These are phyloP conservation scores for Apiospora malaysiana DNA, from an alignment of 2,329 filamentous ascomycete genomes.

Conservation along the genomic window DNA sequence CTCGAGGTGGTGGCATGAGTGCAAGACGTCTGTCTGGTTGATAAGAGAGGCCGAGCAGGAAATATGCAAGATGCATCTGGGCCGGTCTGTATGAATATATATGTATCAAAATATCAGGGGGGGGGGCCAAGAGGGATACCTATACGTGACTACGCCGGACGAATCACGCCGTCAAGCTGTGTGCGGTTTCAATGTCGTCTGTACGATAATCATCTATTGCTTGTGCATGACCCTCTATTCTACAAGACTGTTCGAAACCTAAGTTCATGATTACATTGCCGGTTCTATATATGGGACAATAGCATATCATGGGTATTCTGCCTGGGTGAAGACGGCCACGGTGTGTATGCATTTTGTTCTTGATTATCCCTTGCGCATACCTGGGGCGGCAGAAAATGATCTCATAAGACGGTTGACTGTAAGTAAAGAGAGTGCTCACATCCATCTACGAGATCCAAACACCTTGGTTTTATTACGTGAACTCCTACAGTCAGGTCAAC, in stretches of 20 bases:
- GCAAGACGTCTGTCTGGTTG: neutral
- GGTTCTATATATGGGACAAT: neutral
- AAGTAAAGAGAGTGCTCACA: neutral
- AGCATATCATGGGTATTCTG: neutral
- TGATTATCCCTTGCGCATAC: too few relatives aligned
- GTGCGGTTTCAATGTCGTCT: neutral
- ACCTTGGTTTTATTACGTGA: neutral
- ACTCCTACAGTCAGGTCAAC: neutral
- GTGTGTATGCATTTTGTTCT: neutral
- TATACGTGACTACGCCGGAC: neutral
- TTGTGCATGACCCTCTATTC: neutral
- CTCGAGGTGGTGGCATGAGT: slow-evolving; percentile 70
- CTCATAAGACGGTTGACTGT: neutral
- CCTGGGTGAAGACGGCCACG: neutral
- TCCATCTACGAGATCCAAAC: neutral
- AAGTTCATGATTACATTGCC: neutral
- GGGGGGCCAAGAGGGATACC: neutral
- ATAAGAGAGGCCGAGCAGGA: neutral
- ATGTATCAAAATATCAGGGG: neutral
- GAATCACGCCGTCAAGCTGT: neutral
- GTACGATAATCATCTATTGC: neutral
- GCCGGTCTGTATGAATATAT: neutral
- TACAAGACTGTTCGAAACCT: neutral
- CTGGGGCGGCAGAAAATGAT: neutral
- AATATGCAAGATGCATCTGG: neutral